These are phyloP conservation scores for rapeseed (Brassica napus) DNA, from an alignment of 345 rosid species.

Conservation along the genomic window DNA sequence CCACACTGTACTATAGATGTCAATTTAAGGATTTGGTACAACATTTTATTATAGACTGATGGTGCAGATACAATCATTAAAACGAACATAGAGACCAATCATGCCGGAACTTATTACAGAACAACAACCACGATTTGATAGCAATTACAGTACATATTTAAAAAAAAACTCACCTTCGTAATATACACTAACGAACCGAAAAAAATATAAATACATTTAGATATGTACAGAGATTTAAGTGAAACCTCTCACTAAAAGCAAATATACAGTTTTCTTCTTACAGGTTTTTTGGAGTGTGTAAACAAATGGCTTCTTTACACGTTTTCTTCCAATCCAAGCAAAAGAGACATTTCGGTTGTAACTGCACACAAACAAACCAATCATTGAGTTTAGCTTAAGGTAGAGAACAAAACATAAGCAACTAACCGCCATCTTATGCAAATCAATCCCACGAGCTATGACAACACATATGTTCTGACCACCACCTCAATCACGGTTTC, in stretches of 20 bases:
- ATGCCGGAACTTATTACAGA: background rate
- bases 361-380: slow-evolving; percentile 23
- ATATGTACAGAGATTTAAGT: slow-evolving; percentile 19
- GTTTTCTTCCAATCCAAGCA: slow-evolving; percentile 11
- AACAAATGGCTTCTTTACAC: background rate
- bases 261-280: slow-evolving; percentile 20
- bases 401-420: background rate
- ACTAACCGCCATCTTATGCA: background rate
- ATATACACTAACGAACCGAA: background rate
- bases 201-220: background rate
- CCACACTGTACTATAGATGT: background rate
- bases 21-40: background rate
- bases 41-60: background rate
- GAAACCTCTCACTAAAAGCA: slow-evolving; percentile 10
- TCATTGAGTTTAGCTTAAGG: slow-evolving; percentile 9
- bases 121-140: background rate
- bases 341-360: background rate
- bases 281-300: background rate
- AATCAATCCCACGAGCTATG: background rate
- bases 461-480: background rate
- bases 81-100: background rate
- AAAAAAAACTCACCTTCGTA: background rate
- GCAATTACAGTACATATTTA: background rate
- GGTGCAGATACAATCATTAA: no score
- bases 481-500: background rate